Percentiles rank a stretch among this genome's conserved stretches.
phyloP scores from a whole-genome alignment of 495 filamentous ascomycete genomes.

The Cenococcum geophilum region DNA sequence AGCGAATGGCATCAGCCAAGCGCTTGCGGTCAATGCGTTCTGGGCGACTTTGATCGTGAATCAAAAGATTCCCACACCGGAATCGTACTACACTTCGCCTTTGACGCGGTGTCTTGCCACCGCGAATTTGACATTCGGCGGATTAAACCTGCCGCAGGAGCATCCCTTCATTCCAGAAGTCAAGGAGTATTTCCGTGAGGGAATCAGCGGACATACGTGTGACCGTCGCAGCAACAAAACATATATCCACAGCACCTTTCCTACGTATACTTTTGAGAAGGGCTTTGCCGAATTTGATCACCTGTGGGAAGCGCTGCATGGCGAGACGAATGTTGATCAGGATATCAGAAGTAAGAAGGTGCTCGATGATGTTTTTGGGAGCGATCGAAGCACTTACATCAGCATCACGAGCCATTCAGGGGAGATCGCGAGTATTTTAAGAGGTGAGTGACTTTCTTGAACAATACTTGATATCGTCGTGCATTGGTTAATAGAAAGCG shows the following conservation, averaged over 20 bases:
- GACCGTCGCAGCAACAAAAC: constrained; percentile 57
- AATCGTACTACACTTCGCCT: constrained; percentile 63
- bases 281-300: constrained; percentile 47
- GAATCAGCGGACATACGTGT: constrained; percentile 70
- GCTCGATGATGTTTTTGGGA: constrained; percentile 58
- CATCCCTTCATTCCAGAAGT: constrained; percentile 55
- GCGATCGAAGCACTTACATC: constrained; percentile 46
- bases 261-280: constrained; percentile 54
- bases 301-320: constrained; percentile 33
- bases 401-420: constrained; percentile 62
- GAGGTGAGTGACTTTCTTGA: constrained; percentile 35
- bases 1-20: constrained; percentile 53
- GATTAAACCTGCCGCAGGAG: constrained; percentile 46
- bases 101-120: constrained; percentile 63
- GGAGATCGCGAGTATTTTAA: constrained; percentile 53
- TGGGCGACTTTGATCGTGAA: constrained; percentile 52
- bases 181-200: constrained; percentile 66
- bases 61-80: constrained; percentile 56
- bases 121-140: constrained; percentile 54
- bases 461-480: background rate
- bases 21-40: constrained; percentile 54
- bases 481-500: background rate
- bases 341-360: constrained; percentile 49
- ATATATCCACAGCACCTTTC: constrained; percentile 54
- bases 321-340: constrained; percentile 43